Conservation (phyloP, 2,329 filamentous ascomycete genomes). For the Bipolaris cookei region DNA sequence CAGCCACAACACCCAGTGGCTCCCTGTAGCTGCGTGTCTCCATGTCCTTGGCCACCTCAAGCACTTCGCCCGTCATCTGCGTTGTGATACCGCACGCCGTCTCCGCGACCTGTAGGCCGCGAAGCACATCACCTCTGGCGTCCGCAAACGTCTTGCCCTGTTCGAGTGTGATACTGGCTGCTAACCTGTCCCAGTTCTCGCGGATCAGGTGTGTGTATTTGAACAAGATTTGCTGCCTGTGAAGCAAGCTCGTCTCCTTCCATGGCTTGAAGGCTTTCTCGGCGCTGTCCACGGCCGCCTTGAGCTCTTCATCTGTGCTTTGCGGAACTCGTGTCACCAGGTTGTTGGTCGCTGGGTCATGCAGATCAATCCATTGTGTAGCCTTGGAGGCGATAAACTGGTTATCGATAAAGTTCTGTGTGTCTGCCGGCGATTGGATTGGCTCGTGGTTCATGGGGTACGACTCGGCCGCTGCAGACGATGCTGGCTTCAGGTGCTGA, state of each 20-base stretch:
- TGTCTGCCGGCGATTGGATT: slow-evolving; percentile 71
- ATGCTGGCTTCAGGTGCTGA: slow-evolving; percentile 57
- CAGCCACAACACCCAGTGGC: slow-evolving; percentile 79
- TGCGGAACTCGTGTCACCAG: slow-evolving; percentile 83
- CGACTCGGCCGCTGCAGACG: slow-evolving; percentile 59
- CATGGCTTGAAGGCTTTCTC: slow-evolving; percentile 77
- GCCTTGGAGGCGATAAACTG: slow-evolving; percentile 72
- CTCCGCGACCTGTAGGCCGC: slow-evolving; percentile 84
- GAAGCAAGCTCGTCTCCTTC: slow-evolving; percentile 73
- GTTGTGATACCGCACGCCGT: slow-evolving; percentile 81
- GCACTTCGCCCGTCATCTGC: slow-evolving; percentile 79
- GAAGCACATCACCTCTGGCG: slow-evolving; percentile 79
- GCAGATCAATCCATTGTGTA: slow-evolving; percentile 76
- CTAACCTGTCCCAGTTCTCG: slow-evolving; percentile 84
- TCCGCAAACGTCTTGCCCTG: slow-evolving; percentile 89
- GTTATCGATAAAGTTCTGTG: slow-evolving; percentile 84
- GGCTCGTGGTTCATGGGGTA: slow-evolving; percentile 77
- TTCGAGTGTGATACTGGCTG: slow-evolving; percentile 84
- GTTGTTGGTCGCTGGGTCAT: slow-evolving; percentile 86
- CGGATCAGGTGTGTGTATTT: slow-evolving; percentile 79
- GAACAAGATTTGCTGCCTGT: slow-evolving; percentile 86
- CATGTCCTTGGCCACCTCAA: slow-evolving; percentile 90
- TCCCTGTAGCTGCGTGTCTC: slow-evolving; percentile 83
- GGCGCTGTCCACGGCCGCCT: slow-evolving; percentile 75
- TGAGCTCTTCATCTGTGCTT: slow-evolving; percentile 78